Base-by-base conservation (phyloP, 2,329 filamentous ascomycete species). In the Aspergillus pseudoglaucus region DNA sequence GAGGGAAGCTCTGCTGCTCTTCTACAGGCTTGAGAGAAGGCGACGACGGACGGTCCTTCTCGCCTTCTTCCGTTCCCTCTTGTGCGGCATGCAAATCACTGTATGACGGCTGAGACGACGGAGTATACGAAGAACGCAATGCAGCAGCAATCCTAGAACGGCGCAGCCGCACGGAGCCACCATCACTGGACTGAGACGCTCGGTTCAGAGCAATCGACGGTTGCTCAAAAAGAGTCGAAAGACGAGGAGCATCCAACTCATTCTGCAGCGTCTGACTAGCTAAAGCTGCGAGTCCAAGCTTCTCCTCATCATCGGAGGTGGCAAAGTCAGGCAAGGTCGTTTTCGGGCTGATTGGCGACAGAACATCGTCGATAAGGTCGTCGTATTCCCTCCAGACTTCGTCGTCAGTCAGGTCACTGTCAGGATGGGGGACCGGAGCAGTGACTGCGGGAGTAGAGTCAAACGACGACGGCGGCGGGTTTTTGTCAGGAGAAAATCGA, bases 341-440 rank as follows among this genome's bases (percentile, higher is more conserved):
- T 42, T 49, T 58, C n/a, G 51, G 53, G 33, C 55, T 56, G 32
- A 66, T 68, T 6, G 75, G 70, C 4, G 76, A 78, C 44, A 81
- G 77, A 9, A 83, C 77, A 48, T 88, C 84, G 45, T 87, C 87
- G 46, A 96, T 79, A 10, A 96, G 73, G 58, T 96, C 91, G 55
- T 97, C 84, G 62, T 94, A 96, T 67, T 95, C 91, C 45, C 90
- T 84, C 91, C 91, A 97, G 1, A 95, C 79, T 62, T 96, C 91
- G 58, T 96, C 91, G 55, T 94, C 87, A 1, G 74, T 81, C 3
- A 84, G 76, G 0, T 81, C 83, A 3, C 82, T 81, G 40, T 74
- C 75, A 1, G 80, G 75, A 3, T 74, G 71, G 0, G 86, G 85
- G 18, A 87, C 73, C 2, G 88, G 70, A 6, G 87, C 84, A 14